These are phyloP conservation scores for Medicago arabica DNA, from an alignment of 306 rosid species.

Conservation along the genomic window DNA sequence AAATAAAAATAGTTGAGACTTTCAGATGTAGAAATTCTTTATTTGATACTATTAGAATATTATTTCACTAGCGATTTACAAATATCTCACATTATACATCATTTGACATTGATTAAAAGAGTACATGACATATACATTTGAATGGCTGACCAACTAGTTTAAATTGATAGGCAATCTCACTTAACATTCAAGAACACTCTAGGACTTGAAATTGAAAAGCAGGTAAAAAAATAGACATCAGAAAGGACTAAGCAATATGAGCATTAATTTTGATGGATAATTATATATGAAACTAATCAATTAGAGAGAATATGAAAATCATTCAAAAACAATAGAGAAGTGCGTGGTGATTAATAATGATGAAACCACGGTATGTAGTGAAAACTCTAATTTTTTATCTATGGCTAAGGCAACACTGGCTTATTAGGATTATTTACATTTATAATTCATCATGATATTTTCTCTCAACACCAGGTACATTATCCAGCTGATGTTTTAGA, in stretches of 20 bases:
- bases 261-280: slow-evolving; percentile 12
- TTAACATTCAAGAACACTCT: neutral
- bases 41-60: no score
- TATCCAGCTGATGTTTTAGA: slow-evolving; percentile 44
- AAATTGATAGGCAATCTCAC: neutral
- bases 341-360: neutral
- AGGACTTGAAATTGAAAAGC: neutral
- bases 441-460: slow-evolving; percentile 61
- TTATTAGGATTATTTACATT: slow-evolving; percentile 6
- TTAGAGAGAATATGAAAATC: neutral
- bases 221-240: neutral
- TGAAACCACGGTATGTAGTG: neutral
- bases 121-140: no score
- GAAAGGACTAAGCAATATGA: neutral
- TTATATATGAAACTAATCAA: neutral
- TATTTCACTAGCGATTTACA: no score
- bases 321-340: neutral
- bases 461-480: slow-evolving; percentile 31
- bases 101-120: no score
- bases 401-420: neutral
- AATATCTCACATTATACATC: no score
- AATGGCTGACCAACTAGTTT: no score
- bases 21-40: no score
- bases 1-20: no score
- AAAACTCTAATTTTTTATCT: neutral